Evolutionary conservation across 2,329 filamentous ascomycete genomes (phyloP), one percentile per base, ranked within the genome.

Genomic region (Hirsutella rhossiliensis): DNA sequence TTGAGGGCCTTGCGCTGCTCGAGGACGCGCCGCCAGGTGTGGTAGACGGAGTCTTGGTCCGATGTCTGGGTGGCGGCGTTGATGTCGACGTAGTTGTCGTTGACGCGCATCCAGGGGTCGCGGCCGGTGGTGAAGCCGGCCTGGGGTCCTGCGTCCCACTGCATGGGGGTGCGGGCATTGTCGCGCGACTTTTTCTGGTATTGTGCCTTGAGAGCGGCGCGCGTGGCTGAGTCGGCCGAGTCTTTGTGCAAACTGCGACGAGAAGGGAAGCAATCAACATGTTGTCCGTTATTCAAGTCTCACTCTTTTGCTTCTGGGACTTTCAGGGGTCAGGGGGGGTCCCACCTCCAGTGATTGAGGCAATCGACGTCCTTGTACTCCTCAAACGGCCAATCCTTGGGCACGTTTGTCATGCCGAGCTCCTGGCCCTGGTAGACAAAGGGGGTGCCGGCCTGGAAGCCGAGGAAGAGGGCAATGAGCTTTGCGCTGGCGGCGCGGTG

Each of bases 351-450:
- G 43, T 71, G 65, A 45, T 71, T 73, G n/a, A 74, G 52, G 17
- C 65, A 71, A 47, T 81, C 73, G 34, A 87, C 69, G 49, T 87
- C 83, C 56, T 80, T 77, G 62, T 85, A 88, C 51, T 83, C 75
- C 4, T 75, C 65, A 43, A 83, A 75, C 1, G 63, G 62, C 77
- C 81, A 83, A 5, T 70, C 65, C 11, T 61, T 60, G 2, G 80
- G 79, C 18, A 81, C 68, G 52, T 83, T 83, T 30, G 71, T 66
- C 74, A 82, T 82, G 17, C 78, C 80, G 30, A 84, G 66, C 59
- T 84, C 80, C 55, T 84, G 78, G 12, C 80, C 80, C 56, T 84
- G 80, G 55, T 82, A 84, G n/a, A 84, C 62, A 53, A 80, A 84
- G 0, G 78, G 67, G 0, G 80, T 82, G 15, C 80, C 80, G 2